Conservation (phyloP, 306 rosid species). For the Cotoneaster glaucophyllus region DNA sequence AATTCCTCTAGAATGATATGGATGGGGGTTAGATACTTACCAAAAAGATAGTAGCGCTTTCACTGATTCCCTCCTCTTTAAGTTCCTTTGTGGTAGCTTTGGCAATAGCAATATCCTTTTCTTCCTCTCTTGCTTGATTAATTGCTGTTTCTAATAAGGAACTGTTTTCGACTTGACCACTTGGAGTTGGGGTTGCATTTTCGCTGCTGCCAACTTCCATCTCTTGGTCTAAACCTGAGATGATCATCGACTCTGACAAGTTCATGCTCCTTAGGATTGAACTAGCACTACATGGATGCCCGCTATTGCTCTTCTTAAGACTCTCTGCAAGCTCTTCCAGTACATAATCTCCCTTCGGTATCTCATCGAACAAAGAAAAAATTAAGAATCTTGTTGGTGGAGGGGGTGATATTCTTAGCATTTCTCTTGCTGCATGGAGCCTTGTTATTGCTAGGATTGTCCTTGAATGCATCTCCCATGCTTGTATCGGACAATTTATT, state of each 20-base stretch:
- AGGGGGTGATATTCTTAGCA: slow-evolving; percentile 85
- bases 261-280: slow-evolving; percentile 50
- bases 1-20: neutral
- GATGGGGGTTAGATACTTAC: slow-evolving; percentile 28
- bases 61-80: slow-evolving; percentile 76
- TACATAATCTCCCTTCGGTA: slow-evolving; percentile 88
- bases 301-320: slow-evolving; percentile 40
- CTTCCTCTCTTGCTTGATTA: slow-evolving; percentile 72
- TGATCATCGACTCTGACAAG: slow-evolving; percentile 23
- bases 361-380: slow-evolving; percentile 67
- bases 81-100: slow-evolving; percentile 69
- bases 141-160: slow-evolving; percentile 51
- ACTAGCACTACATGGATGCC: slow-evolving; percentile 62
- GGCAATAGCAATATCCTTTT: slow-evolving; percentile 60
- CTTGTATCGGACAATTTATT: slow-evolving; percentile 35
- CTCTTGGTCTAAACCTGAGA: slow-evolving; percentile 17
- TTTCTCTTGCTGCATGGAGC: slow-evolving; percentile 92
- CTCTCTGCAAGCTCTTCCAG: slow-evolving; percentile 68
- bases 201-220: slow-evolving; percentile 19
- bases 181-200: slow-evolving; percentile 2
- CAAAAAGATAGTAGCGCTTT: slow-evolving; percentile 47
- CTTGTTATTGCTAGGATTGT: slow-evolving; percentile 73
- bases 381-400: slow-evolving; percentile 77
- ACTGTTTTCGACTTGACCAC: slow-evolving; percentile 24
- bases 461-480: slow-evolving; percentile 88